Conservation (phyloP, 352 stramenopile genomes). For the Globisporangium yorkense region DNA sequence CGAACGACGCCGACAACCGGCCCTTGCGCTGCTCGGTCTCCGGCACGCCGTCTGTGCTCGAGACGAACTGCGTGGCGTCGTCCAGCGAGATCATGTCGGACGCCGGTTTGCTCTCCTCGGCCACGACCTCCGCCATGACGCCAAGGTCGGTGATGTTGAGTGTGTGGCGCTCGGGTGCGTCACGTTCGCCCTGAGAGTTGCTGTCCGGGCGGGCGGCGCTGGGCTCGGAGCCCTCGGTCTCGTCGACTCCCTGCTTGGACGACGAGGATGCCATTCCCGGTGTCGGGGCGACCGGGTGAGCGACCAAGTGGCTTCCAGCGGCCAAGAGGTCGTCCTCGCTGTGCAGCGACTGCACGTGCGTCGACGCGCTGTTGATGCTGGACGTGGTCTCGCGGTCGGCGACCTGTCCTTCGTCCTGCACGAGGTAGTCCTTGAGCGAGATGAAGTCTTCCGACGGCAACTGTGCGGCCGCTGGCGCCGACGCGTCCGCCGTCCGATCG, state of each 20-base stretch:
- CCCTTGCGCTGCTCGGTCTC: conserved; percentile 6
- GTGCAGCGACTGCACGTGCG: conserved; percentile 18
- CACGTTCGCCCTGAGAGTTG: neutral
- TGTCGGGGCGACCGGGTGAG: conserved; percentile 2
- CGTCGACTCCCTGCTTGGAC: neutral
- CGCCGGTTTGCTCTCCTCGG: neutral
- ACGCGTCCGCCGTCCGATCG: no score
- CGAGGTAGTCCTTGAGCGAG: conserved; percentile 45
- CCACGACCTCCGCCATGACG: neutral
- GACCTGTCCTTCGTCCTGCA: conserved; percentile 23
- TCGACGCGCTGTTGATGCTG: conserved; percentile 22
- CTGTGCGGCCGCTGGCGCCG: neutral
- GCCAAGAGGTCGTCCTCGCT: conserved; percentile 15
- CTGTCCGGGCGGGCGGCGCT: neutral
- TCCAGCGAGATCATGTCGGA: conserved; percentile 15
- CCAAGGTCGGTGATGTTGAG: conserved; percentile 12
- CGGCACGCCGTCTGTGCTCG: neutral
- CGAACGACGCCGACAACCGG: neutral
- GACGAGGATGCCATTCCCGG: neutral
- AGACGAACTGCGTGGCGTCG: conserved; percentile 1
- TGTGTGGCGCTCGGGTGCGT: neutral
- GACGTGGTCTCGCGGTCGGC: conserved; percentile 10
- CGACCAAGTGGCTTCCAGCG: conserved; percentile 10
- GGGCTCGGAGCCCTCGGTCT: neutral
- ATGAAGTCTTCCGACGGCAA: conserved; percentile 29